These are phyloP conservation scores for Pythium chondricola DNA, from an alignment of 352 stramenopile species.

Conservation along the genomic window DNA sequence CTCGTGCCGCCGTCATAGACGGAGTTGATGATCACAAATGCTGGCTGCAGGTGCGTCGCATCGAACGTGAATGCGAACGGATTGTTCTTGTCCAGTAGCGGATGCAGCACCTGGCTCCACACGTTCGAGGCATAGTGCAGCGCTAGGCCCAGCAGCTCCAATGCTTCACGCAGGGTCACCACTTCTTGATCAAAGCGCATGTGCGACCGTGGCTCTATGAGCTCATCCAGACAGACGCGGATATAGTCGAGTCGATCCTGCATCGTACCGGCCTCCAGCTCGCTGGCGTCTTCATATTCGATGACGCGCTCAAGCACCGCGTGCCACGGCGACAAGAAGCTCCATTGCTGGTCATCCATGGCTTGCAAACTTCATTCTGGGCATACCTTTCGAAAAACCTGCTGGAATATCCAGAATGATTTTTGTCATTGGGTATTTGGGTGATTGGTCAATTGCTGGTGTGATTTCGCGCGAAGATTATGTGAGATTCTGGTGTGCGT, in stretches of 20 bases:
- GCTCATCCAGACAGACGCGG: not conserved
- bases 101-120: conserved; percentile 2
- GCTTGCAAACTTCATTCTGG: no score
- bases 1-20: no score
- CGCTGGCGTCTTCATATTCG: conserved; percentile 1
- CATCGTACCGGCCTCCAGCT: conserved; percentile 1
- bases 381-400: no score
- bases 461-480: no score
- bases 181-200: not conserved
- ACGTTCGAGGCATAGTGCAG: conserved; percentile 4
- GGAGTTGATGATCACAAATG: not conserved
- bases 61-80: conserved; percentile 2
- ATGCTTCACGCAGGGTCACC: not conserved
- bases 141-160: conserved; percentile 3
- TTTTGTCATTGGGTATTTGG: no score
- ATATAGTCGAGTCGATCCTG: conserved; percentile 3
- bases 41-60: not conserved
- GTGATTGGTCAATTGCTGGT: no score
- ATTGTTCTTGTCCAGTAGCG: not conserved
- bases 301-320: not conserved
- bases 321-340: conserved; percentile 17
- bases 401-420: no score
- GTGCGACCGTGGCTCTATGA: not conserved
- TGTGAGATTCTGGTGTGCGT: no score
- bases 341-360: no score